phyloP scores from a whole-genome alignment of 257 asterid species.

The Cruciata laevipes region DNA sequence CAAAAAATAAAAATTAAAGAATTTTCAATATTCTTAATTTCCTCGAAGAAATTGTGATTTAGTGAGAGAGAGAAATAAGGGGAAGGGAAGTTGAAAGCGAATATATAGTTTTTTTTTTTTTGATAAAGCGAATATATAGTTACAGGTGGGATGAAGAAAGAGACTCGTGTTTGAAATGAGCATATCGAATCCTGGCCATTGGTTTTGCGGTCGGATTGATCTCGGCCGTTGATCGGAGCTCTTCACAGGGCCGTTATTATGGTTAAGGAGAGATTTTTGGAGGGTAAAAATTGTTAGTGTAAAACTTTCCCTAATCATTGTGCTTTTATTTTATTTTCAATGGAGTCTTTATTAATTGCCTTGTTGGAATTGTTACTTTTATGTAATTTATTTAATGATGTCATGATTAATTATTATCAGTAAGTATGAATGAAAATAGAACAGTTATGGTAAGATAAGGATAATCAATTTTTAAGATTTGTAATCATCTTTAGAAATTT shows the following conservation, averaged over 20 bases:
- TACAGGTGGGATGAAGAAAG: constrained; percentile 2
- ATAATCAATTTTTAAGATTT: neutral
- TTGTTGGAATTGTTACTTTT: neutral
- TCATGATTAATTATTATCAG: neutral
- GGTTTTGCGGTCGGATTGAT: neutral
- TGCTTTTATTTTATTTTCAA: constrained; percentile 1
- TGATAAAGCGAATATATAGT: constrained; percentile 21
- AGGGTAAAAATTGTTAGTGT: neutral
- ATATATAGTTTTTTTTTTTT: constrained; percentile 25
- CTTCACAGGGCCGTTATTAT: neutral
- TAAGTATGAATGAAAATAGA: neutral
- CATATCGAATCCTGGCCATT: neutral
- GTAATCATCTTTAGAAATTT: neutral
- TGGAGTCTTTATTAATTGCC: neutral
- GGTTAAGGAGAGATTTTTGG: constrained; percentile 1
- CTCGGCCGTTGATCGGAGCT: constrained; percentile 1
- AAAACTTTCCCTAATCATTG: constrained; percentile 12
- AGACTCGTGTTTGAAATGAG: constrained; percentile 7
- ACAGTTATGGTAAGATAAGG: neutral
- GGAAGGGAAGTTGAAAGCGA: constrained; percentile 13
- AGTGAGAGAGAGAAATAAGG: neutral
- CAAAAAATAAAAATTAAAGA: neutral
- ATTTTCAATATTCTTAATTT: neutral
- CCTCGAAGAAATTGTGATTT: constrained; percentile 4
- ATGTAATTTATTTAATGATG: neutral